Conservation (phyloP, 2,329 filamentous ascomycete genomes). For the Penicillium sp. region DNA sequence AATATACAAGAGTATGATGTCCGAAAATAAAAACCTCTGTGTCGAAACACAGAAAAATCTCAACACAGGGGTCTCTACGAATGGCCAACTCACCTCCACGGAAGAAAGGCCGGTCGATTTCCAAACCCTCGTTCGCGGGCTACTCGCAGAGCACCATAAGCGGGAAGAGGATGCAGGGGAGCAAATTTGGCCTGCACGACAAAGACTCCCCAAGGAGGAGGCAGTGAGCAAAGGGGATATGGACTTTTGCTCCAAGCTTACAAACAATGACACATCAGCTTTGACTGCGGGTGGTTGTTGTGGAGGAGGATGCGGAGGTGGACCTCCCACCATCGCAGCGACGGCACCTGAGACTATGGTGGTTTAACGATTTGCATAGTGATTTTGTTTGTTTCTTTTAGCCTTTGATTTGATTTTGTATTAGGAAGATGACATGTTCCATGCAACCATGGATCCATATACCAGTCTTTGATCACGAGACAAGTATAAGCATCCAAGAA, state of each 20-base stretch:
- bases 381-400: background rate
- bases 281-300: constrained; percentile 19
- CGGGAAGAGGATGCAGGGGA: constrained; percentile 46
- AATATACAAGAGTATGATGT: constrained; percentile 63
- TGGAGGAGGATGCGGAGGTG: constrained; percentile 19
- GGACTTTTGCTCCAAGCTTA: constrained; percentile 31
- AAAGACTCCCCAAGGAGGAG: constrained; percentile 29
- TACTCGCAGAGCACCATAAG: constrained; percentile 48
- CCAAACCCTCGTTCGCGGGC: constrained; percentile 51
- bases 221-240: constrained; percentile 30
- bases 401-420: background rate
- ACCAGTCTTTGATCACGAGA: background rate
- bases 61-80: constrained; percentile 58
- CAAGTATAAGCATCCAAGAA: background rate
- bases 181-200: constrained; percentile 55
- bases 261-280: background rate
- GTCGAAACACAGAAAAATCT: constrained; percentile 58
- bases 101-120: constrained; percentile 59
- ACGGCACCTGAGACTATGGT: constrained; percentile 19
- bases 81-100: constrained; percentile 60
- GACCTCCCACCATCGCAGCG: constrained; percentile 2
- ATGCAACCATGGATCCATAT: background rate
- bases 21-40: constrained; percentile 64
- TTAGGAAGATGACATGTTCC: background rate
- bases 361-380: constrained; percentile 9